Conservation (phyloP, 1,139 yeast species). For the Kodamaea fungicola region DNA sequence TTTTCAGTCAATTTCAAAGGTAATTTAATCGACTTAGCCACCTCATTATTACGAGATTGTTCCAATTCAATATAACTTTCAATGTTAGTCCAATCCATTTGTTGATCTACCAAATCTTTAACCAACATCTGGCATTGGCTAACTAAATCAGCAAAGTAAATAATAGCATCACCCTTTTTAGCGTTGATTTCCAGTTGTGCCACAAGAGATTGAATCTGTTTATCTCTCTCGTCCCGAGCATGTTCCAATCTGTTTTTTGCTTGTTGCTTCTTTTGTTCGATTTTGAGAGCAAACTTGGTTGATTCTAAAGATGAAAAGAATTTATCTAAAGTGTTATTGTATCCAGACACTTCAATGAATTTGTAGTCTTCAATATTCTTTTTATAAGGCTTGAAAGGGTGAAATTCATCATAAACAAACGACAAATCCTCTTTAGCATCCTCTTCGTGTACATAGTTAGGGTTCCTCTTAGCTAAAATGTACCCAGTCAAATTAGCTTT, state of each 20-base stretch:
- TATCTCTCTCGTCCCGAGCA: slow-evolving; percentile 71
- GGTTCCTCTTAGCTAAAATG: slow-evolving; percentile 63
- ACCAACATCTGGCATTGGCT: slow-evolving; percentile 72
- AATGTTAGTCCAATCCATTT: slow-evolving; percentile 93
- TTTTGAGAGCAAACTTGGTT: slow-evolving; percentile 65
- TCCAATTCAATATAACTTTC: slow-evolving; percentile 73
- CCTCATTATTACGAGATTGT: slow-evolving; percentile 58
- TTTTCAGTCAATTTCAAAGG: slow-evolving; percentile 74
- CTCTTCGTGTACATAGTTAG: slow-evolving; percentile 37
- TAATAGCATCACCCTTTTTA: slow-evolving; percentile 70
- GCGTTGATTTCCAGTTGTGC: slow-evolving; percentile 64
- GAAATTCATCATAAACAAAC: slow-evolving; percentile 73
- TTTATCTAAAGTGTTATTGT: slow-evolving; percentile 75
- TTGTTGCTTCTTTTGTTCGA: slow-evolving; percentile 71
- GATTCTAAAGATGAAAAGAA: slow-evolving; percentile 87
- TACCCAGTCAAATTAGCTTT: slow-evolving; percentile 47
- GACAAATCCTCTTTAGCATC: slow-evolving; percentile 39
- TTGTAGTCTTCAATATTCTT: slow-evolving; percentile 29
- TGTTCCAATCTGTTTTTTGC: slow-evolving; percentile 72
- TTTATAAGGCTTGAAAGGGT: slow-evolving; percentile 70
- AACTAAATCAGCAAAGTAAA: slow-evolving; percentile 64
- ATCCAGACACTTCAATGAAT: slow-evolving; percentile 50
- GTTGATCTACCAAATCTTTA: slow-evolving; percentile 66
- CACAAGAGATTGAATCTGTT: slow-evolving; percentile 64
- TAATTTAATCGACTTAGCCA: slow-evolving; percentile 59